Evolutionary conservation across 1,139 yeast species (phyloP).

Genomic region (Taiozyma sp.): DNA sequence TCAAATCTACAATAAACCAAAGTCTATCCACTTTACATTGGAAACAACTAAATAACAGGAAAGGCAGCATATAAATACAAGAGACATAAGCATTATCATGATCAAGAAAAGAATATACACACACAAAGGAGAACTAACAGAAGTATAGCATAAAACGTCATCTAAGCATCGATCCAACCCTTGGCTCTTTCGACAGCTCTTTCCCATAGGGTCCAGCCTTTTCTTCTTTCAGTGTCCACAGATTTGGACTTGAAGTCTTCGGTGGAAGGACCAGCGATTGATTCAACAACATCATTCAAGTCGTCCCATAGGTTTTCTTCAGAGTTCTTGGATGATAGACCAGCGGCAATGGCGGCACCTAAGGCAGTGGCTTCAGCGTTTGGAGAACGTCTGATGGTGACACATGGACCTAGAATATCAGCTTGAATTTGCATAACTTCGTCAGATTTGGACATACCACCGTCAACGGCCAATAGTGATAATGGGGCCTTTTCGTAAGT

Average conservation of each 20-base stretch:
- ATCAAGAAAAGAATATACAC: neutral
- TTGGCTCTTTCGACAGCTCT: constrained; percentile 71
- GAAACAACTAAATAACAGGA: no score
- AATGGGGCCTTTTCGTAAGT: constrained; percentile 40
- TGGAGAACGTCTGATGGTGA: constrained; percentile 74
- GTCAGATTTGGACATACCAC: constrained; percentile 92
- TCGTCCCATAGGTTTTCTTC: constrained; percentile 69
- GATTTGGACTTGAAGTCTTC: constrained; percentile 56
- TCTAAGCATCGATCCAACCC: constrained; percentile 53
- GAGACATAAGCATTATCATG: constrained; percentile 3
- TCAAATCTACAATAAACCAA: neutral
- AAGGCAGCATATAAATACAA: neutral
- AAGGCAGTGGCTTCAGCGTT: constrained; percentile 91
- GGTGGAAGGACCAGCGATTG: constrained; percentile 31
- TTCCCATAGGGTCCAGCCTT: constrained; percentile 75
- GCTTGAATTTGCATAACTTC: constrained; percentile 95
- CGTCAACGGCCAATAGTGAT: constrained; percentile 74
- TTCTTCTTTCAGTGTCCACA: constrained; percentile 56
- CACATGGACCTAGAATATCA: constrained; percentile 83
- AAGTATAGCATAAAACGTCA: constrained; percentile 4
- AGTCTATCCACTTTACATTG: neutral
- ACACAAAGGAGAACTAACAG: neutral
- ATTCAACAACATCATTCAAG: constrained; percentile 54
- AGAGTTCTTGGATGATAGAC: constrained; percentile 54
- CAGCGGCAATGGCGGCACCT: constrained; percentile 97